These are phyloP conservation scores for Eudorina sp. DNA, from an alignment of 139 green algal genomes.

Conservation along the genomic window DNA sequence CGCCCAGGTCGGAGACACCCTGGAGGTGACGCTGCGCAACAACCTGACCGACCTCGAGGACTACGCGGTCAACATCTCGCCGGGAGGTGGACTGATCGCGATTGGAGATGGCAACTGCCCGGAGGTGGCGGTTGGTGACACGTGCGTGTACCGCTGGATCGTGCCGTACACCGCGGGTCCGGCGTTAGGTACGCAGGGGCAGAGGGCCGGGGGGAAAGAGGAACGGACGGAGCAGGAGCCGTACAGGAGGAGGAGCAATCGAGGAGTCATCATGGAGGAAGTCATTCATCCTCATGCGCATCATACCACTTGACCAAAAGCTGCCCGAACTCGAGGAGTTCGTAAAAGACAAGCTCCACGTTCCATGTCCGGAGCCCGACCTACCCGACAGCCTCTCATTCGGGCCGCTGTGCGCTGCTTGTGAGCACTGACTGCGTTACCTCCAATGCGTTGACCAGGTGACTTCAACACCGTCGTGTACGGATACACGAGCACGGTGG, in stretches of 20 bases:
- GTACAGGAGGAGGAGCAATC: no score
- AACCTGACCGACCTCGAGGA: conserved; percentile 2
- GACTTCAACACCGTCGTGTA: conserved; percentile 48
- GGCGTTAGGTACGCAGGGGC: not conserved
- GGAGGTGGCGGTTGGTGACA: conserved; percentile 1
- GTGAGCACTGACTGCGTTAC: no score
- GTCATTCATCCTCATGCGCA: no score
- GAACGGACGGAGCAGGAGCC: no score
- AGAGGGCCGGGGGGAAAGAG: no score
- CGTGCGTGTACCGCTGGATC: conserved; percentile 44
- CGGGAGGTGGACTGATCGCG: not conserved
- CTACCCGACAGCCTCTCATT: no score
- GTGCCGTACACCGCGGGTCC: conserved; percentile 56
- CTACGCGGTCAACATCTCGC: conserved; percentile 35
- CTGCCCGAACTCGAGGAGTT: no score
- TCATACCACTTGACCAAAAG: no score
- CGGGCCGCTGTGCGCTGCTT: no score
- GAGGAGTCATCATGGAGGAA: no score
- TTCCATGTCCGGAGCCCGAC: no score
- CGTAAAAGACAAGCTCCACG: no score
- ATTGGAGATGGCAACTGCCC: not conserved
- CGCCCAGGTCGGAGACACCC: conserved; percentile 71
- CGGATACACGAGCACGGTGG: conserved; percentile 41
- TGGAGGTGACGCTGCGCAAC: conserved; percentile 64
- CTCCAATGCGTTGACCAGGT: not conserved